Evolutionary conservation across 2,329 filamentous ascomycete genomes (phyloP).

Genomic region (Trichoderma polysporum): DNA sequence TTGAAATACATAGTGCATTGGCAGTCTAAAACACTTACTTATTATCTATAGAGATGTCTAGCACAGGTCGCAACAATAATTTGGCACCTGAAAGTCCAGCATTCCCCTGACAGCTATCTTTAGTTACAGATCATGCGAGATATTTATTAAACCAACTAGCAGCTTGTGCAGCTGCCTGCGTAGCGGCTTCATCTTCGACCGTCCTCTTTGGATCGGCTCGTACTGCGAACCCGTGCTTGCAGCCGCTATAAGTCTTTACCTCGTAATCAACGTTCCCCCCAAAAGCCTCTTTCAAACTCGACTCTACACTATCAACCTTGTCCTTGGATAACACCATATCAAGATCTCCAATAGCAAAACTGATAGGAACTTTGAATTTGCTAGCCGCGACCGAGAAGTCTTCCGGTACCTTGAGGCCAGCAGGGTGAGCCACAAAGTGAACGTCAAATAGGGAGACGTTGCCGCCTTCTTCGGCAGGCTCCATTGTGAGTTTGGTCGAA

Average conservation of each 20-base stretch:
- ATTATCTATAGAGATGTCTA: too few relatives aligned
- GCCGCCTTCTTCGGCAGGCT: background rate
- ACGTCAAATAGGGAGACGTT: background rate
- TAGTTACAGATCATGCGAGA: too few relatives aligned
- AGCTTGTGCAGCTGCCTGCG: background rate
- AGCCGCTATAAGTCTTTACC: background rate
- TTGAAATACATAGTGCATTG: too few relatives aligned
- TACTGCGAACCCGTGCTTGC: conserved; percentile 1
- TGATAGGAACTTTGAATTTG: background rate
- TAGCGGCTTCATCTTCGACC: background rate
- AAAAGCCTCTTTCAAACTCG: background rate
- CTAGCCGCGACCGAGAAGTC: background rate
- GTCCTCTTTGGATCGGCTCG: background rate
- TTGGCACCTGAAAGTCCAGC: too few relatives aligned
- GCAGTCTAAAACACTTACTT: too few relatives aligned
- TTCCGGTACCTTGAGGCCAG: background rate
- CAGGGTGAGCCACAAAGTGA: conserved; percentile 2
- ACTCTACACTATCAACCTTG: background rate
- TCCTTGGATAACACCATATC: background rate
- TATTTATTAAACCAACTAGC: background rate
- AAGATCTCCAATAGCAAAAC: background rate
- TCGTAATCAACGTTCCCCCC: background rate
- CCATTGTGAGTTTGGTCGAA: background rate
- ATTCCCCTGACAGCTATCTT: too few relatives aligned
- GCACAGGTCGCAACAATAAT: too few relatives aligned